phyloP scores from a whole-genome alignment of 1,139 yeast genomes.

The Hanseniaspora sp. region DNA sequence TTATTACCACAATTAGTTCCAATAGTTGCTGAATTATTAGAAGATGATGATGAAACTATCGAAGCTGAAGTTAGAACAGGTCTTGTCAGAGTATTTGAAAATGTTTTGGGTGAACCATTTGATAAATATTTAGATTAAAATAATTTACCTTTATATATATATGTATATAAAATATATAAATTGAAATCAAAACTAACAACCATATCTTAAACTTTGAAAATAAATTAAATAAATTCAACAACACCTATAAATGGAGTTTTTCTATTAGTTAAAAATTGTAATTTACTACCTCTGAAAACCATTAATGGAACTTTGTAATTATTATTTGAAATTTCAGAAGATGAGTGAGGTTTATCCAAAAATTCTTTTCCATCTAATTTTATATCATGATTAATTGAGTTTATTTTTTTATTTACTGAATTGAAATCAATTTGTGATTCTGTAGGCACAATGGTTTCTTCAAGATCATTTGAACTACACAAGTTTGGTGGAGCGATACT shows the following conservation, averaged over 20 bases:
- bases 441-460: background rate
- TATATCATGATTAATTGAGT: slow-evolving; percentile 16
- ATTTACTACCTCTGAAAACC: slow-evolving; percentile 43
- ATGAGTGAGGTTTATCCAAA: background rate
- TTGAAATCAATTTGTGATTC: slow-evolving; percentile 10
- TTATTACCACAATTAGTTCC: slow-evolving; percentile 92
- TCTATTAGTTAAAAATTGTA: slow-evolving; percentile 44
- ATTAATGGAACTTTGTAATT: slow-evolving; percentile 38
- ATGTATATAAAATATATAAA: background rate
- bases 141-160: background rate
- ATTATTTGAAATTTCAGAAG: slow-evolving; percentile 23
- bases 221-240: slow-evolving; percentile 37
- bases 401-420: background rate
- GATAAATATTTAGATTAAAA: slow-evolving; percentile 69
- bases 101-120: slow-evolving; percentile 85
- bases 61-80: slow-evolving; percentile 86
- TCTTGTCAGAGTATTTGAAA: slow-evolving; percentile 83
- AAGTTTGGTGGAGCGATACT: background rate
- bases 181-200: no score
- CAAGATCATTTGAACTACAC: background rate
- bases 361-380: slow-evolving; percentile 10
- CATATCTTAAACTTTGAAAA: no score
- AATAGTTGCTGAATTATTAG: slow-evolving; percentile 83
- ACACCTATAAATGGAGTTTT: slow-evolving; percentile 50
- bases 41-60: slow-evolving; percentile 89